These are phyloP conservation scores for Fusarium sp. DNA, from an alignment of 2,329 filamentous ascomycete genomes.

Conservation along the genomic window DNA sequence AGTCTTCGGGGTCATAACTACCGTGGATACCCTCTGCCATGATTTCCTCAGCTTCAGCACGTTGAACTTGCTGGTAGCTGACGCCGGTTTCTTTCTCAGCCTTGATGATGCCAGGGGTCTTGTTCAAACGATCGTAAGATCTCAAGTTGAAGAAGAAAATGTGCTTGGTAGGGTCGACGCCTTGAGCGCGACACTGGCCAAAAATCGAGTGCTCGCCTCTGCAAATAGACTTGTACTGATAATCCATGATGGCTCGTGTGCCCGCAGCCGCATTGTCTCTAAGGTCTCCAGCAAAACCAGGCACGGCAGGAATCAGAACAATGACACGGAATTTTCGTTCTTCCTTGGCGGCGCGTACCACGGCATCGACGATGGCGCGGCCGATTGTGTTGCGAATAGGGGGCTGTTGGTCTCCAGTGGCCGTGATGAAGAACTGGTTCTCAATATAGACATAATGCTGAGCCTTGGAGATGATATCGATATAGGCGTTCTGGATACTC, in stretches of 20 bases:
- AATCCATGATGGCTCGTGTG: conserved; percentile 96
- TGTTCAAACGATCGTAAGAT: conserved; percentile 90
- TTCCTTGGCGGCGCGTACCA: conserved; percentile 80
- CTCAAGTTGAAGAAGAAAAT: conserved; percentile 95
- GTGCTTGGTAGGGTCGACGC: conserved; percentile 78
- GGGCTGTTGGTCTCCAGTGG: conserved; percentile 84
- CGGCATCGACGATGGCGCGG: conserved; percentile 86
- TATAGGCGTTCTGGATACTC: conserved; percentile 87
- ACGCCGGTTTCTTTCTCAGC: conserved; percentile 84
- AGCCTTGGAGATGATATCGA: conserved; percentile 82
- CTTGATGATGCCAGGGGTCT: conserved; percentile 74
- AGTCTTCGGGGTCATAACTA: conserved; percentile 52
- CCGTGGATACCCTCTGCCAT: conserved; percentile 79
- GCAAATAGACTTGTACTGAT: conserved; percentile 95
- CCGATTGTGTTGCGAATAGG: conserved; percentile 91
- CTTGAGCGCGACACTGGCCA: conserved; percentile 73
- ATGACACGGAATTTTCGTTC: conserved; percentile 90
- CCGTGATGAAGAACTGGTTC: conserved; percentile 98
- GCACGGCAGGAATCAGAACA: conserved; percentile 86
- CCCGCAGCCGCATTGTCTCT: conserved; percentile 82
- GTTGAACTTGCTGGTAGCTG: conserved; percentile 84
- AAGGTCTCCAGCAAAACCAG: conserved; percentile 92
- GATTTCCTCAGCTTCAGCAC: conserved; percentile 86
- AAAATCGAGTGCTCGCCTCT: conserved; percentile 92
- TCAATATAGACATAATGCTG: conserved; percentile 97